Percentiles rank a stretch among this genome's conserved stretches.
These are phyloP conservation scores for Trifolium pratense DNA, from an alignment of 306 rosid species.

Conservation along the genomic window DNA sequence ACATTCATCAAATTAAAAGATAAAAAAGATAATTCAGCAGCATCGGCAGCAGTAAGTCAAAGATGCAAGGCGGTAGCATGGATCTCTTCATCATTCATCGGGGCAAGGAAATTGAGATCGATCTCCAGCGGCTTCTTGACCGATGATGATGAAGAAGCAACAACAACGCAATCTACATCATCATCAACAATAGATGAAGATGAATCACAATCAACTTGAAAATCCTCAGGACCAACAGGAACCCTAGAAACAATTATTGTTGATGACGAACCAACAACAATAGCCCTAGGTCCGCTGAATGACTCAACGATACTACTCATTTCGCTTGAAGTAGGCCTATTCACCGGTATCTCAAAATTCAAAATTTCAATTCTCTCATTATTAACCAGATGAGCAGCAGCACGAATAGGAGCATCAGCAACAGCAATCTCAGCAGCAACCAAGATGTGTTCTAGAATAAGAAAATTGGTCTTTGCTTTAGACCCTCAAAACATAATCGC, in stretches of 20 bases:
- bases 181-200: conserved; percentile 84
- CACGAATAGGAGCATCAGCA: too few relatives aligned
- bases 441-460: conserved; percentile 3
- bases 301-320: conserved; percentile 94
- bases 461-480: conserved; percentile 84
- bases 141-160: conserved; percentile 53
- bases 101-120: conserved; percentile 84
- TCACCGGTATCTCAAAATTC: conserved; percentile 54
- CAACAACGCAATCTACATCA: conserved; percentile 38
- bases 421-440: background rate
- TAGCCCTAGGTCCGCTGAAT: conserved; percentile 72
- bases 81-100: conserved; percentile 51
- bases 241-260: too few relatives aligned
- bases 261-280: conserved; percentile 23
- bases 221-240: conserved; percentile 46
- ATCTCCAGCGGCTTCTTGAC: conserved; percentile 47
- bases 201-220: conserved; percentile 89
- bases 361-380: conserved; percentile 40
- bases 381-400: background rate
- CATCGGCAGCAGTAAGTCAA: conserved; percentile 30
- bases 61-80: conserved; percentile 69
- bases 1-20: conserved; percentile 12
- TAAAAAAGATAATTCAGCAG: conserved; percentile 20
- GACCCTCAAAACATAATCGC: conserved; percentile 75
- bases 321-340: conserved; percentile 77